Conservation (phyloP, 257 asterid species). For the Capsicum baccatum region DNA sequence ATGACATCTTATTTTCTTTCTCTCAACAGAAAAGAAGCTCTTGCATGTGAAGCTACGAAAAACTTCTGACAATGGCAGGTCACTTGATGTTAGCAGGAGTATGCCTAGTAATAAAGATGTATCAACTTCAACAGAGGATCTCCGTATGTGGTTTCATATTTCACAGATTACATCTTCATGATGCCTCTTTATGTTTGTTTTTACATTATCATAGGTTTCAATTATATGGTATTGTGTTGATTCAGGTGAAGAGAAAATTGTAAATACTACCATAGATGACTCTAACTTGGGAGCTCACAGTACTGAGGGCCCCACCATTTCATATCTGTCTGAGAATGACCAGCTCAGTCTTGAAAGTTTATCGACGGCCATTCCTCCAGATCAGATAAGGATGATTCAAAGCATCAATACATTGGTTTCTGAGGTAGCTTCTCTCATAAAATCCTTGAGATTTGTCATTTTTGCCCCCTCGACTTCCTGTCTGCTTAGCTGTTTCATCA, state of each 20-base stretch:
- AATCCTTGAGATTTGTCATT: not conserved
- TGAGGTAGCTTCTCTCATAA: conserved; percentile 56
- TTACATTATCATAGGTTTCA: conserved; percentile 33
- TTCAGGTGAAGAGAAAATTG: conserved; percentile 40
- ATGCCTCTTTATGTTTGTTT: conserved; percentile 14
- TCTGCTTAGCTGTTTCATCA: not conserved
- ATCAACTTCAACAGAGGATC: conserved; percentile 92
- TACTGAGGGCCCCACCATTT: conserved; percentile 51
- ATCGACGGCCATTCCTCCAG: conserved; percentile 65
- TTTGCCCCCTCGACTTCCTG: not conserved
- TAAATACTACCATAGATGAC: conserved; percentile 38
- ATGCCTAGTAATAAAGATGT: conserved; percentile 56
- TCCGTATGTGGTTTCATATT: conserved; percentile 54
- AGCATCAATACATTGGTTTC: conserved; percentile 76
- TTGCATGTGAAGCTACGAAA: conserved; percentile 75
- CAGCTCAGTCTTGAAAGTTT: conserved; percentile 58
- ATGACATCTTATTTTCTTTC: not conserved
- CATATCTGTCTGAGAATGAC: conserved; percentile 53
- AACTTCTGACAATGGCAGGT: conserved; percentile 70
- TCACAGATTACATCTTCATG: conserved; percentile 4
- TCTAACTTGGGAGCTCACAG: conserved; percentile 37
- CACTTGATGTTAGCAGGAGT: conserved; percentile 51
- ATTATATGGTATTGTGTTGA: conserved; percentile 19
- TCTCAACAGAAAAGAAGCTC: conserved; percentile 78
- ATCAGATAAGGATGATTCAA: conserved; percentile 80